These are phyloP conservation scores for Aspergillus tubingensis DNA, from an alignment of 2,329 filamentous ascomycete genomes.

Conservation along the genomic window DNA sequence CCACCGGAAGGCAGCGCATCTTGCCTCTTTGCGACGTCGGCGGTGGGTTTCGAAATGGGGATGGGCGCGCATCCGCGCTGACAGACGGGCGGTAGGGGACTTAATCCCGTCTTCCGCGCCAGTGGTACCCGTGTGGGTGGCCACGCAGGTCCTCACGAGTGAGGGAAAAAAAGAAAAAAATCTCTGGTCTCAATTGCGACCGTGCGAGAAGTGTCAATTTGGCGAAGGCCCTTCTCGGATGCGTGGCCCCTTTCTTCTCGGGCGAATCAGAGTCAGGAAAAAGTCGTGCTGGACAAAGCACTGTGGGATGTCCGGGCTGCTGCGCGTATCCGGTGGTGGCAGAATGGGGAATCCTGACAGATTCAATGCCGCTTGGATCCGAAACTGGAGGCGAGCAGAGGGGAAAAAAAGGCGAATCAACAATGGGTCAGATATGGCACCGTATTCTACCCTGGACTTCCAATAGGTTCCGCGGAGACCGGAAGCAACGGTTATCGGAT, in stretches of 20 bases:
- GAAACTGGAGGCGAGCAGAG: background rate
- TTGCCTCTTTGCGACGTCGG: constrained; percentile 8
- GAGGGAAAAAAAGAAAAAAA: background rate
- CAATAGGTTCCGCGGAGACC: constrained; percentile 5
- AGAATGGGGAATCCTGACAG: background rate
- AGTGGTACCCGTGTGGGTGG: constrained; percentile 4
- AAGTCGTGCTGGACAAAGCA: constrained; percentile 8
- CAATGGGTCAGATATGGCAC: background rate
- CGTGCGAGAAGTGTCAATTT: constrained; percentile 9
- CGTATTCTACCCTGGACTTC: background rate
- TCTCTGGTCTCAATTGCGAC: background rate
- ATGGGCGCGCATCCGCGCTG: constrained; percentile 26
- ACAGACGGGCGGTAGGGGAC: constrained; percentile 27
- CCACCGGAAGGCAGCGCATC: background rate
- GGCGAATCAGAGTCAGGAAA: constrained; percentile 15
- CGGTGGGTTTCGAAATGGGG: constrained; percentile 19
- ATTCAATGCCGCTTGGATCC: background rate
- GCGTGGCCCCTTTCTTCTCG: constrained; percentile 6
- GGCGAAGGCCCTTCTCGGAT: constrained; percentile 2
- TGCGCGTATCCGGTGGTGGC: background rate
- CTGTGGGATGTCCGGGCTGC: constrained; percentile 7
- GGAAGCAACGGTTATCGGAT: constrained; percentile 4
- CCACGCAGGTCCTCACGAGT: constrained; percentile 8
- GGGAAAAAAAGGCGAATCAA: background rate
- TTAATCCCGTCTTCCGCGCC: constrained; percentile 17